Evolutionary conservation across 306 rosid genomes (phyloP).

Genomic region (Casuarina cunninghamiana): DNA sequence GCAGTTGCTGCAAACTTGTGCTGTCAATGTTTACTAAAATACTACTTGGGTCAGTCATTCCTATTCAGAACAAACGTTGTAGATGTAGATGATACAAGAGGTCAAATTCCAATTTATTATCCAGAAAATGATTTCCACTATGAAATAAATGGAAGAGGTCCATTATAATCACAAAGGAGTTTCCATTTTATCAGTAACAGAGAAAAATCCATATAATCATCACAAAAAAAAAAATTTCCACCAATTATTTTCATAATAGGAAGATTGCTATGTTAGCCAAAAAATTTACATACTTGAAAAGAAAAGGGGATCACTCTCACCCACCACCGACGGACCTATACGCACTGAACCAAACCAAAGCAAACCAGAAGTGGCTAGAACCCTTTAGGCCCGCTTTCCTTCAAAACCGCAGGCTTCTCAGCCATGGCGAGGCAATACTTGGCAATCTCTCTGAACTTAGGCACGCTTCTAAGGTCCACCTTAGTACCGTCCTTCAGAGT

Average conservation of each 20-base stretch:
- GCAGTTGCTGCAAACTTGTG: not conserved
- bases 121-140: not conserved
- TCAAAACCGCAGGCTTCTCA: slow-evolving; percentile 34
- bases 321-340: not conserved
- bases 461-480: slow-evolving; percentile 86
- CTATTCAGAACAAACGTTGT: not conserved
- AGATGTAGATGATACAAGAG: not conserved
- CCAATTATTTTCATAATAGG: not conserved
- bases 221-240: not conserved
- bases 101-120: not conserved
- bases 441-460: slow-evolving; percentile 81
- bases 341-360: not conserved
- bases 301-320: slow-evolving; percentile 4
- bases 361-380: slow-evolving; percentile 31
- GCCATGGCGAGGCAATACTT: slow-evolving; percentile 75
- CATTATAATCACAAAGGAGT: not conserved
- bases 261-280: not conserved
- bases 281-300: slow-evolving; percentile 25
- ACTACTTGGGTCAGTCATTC: not conserved
- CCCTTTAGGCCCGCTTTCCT: slow-evolving; percentile 57
- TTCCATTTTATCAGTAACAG: not conserved
- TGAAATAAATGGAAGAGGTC: not conserved
- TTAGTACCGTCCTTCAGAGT: slow-evolving; percentile 84
- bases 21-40: not conserved
- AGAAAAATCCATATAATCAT: not conserved